Conservation (phyloP, 1,139 yeast species). For the Zygoascus meyerae region DNA sequence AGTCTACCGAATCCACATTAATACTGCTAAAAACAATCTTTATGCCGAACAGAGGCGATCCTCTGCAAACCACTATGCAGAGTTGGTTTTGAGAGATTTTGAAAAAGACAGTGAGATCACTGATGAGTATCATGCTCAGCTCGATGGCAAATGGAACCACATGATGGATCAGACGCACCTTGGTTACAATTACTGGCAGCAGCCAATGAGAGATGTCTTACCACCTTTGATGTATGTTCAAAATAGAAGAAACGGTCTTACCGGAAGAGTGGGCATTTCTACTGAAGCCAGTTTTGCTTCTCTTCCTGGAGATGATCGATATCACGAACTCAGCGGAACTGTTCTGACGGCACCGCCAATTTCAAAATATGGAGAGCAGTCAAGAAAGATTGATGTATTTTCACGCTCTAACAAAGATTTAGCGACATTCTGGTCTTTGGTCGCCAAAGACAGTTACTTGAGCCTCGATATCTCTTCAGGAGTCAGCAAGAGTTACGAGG, state of each 20-base stretch:
- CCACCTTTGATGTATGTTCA: constrained; percentile 18
- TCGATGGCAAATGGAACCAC: constrained; percentile 22
- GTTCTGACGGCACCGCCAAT: constrained; percentile 12
- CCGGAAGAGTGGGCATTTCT: constrained; percentile 16
- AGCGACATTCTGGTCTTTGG: constrained; percentile 9
- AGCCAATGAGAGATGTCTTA: constrained; percentile 18
- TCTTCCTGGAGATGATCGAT: constrained; percentile 19
- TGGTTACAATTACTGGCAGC: constrained; percentile 20
- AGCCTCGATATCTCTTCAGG: constrained; percentile 13
- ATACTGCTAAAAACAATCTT: constrained; percentile 17
- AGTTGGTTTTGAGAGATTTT: constrained; percentile 13
- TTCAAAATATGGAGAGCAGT: constrained; percentile 13
- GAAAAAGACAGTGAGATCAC: constrained; percentile 15
- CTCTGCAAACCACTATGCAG: constrained; percentile 15
- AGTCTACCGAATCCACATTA: constrained; percentile 17
- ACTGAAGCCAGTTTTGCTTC: constrained; percentile 17
- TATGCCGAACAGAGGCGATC: constrained; percentile 18
- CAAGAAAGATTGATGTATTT: constrained; percentile 17
- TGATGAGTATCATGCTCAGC: constrained; percentile 9
- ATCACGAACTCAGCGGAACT: constrained; percentile 14
- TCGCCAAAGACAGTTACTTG: constrained; percentile 13
- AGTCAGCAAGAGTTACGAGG: constrained; percentile 11
- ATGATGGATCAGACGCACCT: constrained; percentile 21
- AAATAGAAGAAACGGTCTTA: constrained; percentile 10
- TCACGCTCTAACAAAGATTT: constrained; percentile 13